Conservation (phyloP, 129 eudicot genomes). For the Cynara cardunculus region DNA sequence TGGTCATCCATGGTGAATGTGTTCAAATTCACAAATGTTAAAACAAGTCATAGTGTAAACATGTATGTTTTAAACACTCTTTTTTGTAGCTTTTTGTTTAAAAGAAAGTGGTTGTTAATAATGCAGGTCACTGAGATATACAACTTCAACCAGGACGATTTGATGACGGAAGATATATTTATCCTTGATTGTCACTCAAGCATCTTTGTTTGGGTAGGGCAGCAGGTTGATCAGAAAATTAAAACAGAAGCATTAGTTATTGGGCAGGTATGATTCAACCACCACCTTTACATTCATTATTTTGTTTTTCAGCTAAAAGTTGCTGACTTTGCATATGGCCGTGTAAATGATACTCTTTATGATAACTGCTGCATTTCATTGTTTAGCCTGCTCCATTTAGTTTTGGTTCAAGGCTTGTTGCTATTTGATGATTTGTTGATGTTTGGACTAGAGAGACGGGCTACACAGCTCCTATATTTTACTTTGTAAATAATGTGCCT, state of each 20-base stretch:
- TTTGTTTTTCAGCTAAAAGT: conserved; percentile 9
- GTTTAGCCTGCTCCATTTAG: too few relatives aligned
- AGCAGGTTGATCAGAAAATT: conserved; percentile 63
- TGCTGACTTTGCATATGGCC: background rate
- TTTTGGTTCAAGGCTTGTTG: too few relatives aligned
- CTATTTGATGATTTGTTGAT: too few relatives aligned
- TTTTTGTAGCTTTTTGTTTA: background rate
- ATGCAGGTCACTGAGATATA: conserved; percentile 83
- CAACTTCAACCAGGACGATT: conserved; percentile 87
- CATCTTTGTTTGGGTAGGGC: conserved; percentile 91
- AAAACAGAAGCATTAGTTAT: conserved; percentile 62
- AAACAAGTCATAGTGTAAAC: background rate
- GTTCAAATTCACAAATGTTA: background rate
- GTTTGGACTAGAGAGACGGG: too few relatives aligned
- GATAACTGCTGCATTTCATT: too few relatives aligned
- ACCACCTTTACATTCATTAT: background rate
- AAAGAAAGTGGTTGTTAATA: conserved; percentile 1
- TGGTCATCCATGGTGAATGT: background rate
- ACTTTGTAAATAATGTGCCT: background rate
- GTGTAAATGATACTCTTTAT: conserved; percentile 9
- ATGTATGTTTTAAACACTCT: background rate
- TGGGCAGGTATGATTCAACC: conserved; percentile 66
- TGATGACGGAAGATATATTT: conserved; percentile 90
- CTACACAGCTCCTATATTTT: too few relatives aligned
- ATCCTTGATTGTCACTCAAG: conserved; percentile 83